phyloP scores from a whole-genome alignment of 306 rosid genomes.

The Prunus mume region DNA sequence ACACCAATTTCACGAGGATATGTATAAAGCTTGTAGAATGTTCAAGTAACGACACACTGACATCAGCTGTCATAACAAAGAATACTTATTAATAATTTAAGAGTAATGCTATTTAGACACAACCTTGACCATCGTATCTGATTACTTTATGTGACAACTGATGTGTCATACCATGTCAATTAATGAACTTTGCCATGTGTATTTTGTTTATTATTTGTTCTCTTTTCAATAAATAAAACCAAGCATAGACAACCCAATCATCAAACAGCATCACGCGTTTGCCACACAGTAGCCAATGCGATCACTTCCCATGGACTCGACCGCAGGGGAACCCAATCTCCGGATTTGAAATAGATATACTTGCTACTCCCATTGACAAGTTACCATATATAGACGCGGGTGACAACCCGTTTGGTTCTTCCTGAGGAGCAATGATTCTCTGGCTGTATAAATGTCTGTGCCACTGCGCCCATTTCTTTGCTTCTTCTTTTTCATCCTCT shows the following conservation, averaged over 20 bases:
- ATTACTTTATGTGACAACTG: rapidly evolving
- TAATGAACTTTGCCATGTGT: too few relatives aligned
- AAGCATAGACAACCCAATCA: background rate
- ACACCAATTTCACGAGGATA: background rate
- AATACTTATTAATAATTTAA: background rate
- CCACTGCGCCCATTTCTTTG: too few relatives aligned
- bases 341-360: background rate
- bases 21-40: background rate
- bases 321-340: background rate
- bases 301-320: background rate
- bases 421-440: background rate
- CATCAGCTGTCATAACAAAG: background rate
- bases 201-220: too few relatives aligned
- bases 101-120: too few relatives aligned
- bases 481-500: background rate
- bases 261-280: background rate
- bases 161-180: too few relatives aligned
- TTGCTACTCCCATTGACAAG: background rate
- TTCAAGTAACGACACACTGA: background rate
- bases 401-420: background rate
- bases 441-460: background rate
- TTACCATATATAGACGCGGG: background rate
- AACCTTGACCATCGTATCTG: rapidly evolving
- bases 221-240: too few relatives aligned
- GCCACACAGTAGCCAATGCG: rapidly evolving